A percentile compares a stretch with the other conserved stretches of the same genome.
These are phyloP conservation scores for Sporisorium iseilematis-ciliati DNA, from an alignment of 1,284 basidiomycete species.

Conservation along the genomic window DNA sequence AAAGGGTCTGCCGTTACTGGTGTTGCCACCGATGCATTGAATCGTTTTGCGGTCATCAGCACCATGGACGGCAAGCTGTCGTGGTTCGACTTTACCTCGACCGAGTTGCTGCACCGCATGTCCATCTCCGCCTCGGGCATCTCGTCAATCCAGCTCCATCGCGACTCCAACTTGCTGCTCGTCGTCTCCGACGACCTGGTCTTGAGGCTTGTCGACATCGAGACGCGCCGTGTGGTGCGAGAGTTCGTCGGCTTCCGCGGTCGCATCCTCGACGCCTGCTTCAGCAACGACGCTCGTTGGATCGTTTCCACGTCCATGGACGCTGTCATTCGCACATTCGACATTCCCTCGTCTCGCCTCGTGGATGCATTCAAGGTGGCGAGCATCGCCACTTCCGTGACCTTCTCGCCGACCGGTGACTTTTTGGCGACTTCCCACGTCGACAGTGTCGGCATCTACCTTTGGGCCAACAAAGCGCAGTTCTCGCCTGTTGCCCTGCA, in stretches of 20 bases:
- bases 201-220: constrained; percentile 89
- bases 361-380: constrained; percentile 92
- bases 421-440: constrained; percentile 96
- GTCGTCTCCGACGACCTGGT: constrained; percentile 85
- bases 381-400: constrained; percentile 88
- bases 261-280: constrained; percentile 70
- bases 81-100: constrained; percentile 96
- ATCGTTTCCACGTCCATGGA: constrained; percentile 88
- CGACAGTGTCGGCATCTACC: constrained; percentile 90
- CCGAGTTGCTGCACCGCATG: constrained; percentile 77
- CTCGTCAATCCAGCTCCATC: constrained; percentile 81
- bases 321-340: constrained; percentile 92
- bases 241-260: constrained; percentile 75
- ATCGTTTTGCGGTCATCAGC: constrained; percentile 82
- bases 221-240: constrained; percentile 87
- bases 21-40: constrained; percentile 86
- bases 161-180: constrained; percentile 87
- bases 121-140: constrained; percentile 79
- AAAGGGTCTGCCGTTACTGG: constrained; percentile 74
- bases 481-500: constrained; percentile 87
- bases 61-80: constrained; percentile 86
- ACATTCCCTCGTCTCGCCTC: constrained; percentile 89
- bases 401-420: constrained; percentile 94
- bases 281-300: constrained; percentile 95
- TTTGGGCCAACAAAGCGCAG: constrained; percentile 97